Percentiles rank a stretch among this genome's conserved stretches.
These are phyloP conservation scores for Fusarium duplospermum DNA, from an alignment of 2,329 filamentous ascomycete genomes.

Conservation along the genomic window DNA sequence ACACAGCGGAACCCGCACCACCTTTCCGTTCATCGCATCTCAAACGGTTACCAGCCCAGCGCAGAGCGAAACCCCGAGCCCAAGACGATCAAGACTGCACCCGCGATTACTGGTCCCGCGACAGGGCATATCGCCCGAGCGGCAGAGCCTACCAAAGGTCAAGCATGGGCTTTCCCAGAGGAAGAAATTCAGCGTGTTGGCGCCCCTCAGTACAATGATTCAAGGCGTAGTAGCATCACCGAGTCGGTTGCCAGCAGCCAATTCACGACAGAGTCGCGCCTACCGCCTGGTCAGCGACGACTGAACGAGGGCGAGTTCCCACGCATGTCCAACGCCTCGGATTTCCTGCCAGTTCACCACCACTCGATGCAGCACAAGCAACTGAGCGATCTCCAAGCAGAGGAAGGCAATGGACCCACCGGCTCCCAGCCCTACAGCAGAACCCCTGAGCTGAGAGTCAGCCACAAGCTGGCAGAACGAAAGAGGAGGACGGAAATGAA, in stretches of 20 bases:
- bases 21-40: conserved; percentile 68
- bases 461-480: conserved; percentile 86
- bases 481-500: conserved; percentile 92
- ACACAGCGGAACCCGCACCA: conserved; percentile 72
- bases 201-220: conserved; percentile 67
- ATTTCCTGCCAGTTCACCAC: conserved; percentile 74
- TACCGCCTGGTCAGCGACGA: conserved; percentile 78
- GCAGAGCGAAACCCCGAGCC: conserved; percentile 68
- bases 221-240: conserved; percentile 79
- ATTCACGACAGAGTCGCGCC: conserved; percentile 78
- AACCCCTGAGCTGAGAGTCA: conserved; percentile 83
- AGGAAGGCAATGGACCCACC: conserved; percentile 62
- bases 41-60: conserved; percentile 72
- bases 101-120: conserved; percentile 79
- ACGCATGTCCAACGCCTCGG: conserved; percentile 63
- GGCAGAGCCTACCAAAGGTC: conserved; percentile 83
- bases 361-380: conserved; percentile 82
- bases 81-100: conserved; percentile 73
- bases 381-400: conserved; percentile 72
- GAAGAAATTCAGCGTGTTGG: conserved; percentile 69
- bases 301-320: conserved; percentile 72
- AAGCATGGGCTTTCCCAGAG: conserved; percentile 86
- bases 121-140: conserved; percentile 75
- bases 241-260: conserved; percentile 84
- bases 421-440: conserved; percentile 82